A percentile compares a stretch with the other conserved stretches of the same genome.
Conservation (phyloP, 257 asterid species). For the Primulina eburnea region DNA sequence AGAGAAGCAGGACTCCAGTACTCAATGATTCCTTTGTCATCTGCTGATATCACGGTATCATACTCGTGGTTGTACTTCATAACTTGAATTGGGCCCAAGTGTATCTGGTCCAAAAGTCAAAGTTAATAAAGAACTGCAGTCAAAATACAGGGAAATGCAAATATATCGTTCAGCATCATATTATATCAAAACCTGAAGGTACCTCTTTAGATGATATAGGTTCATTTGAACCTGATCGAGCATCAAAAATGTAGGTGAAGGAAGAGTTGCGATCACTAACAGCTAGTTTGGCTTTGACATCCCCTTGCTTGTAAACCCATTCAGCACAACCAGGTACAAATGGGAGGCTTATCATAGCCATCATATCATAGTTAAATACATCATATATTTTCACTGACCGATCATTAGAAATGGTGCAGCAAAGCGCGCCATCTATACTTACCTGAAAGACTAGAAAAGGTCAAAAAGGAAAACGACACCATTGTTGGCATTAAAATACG, state of each 20-base stretch:
- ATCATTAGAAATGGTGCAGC: constrained; percentile 93
- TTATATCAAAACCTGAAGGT: constrained; percentile 12
- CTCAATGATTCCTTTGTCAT: constrained; percentile 89
- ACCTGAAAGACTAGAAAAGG: constrained; percentile 59
- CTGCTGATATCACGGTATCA: constrained; percentile 89
- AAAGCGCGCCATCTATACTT: constrained; percentile 86
- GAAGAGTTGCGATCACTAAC: constrained; percentile 83
- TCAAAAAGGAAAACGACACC: constrained; percentile 23
- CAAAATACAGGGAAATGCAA: constrained; percentile 17
- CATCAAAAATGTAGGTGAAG: constrained; percentile 83
- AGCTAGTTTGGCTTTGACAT: constrained; percentile 85
- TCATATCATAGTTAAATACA: constrained; percentile 96
- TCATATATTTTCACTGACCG: constrained; percentile 90
- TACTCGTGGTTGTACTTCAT: constrained; percentile 91
- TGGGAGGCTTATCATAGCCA: constrained; percentile 94
- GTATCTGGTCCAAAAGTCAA: constrained; percentile 54
- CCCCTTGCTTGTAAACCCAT: constrained; percentile 96
- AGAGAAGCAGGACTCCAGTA: constrained; percentile 92
- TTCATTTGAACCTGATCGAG: constrained; percentile 87
- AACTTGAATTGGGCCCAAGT: constrained; percentile 65
- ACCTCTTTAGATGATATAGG: constrained; percentile 82
- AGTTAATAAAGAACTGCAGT: constrained; percentile 4
- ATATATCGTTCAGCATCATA: constrained; percentile 20
- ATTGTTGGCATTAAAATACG: constrained; percentile 1
- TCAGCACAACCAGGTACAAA: constrained; percentile 85